Conservation (phyloP, 441 rosid genomes). For the Gossypium schwendimanii region DNA sequence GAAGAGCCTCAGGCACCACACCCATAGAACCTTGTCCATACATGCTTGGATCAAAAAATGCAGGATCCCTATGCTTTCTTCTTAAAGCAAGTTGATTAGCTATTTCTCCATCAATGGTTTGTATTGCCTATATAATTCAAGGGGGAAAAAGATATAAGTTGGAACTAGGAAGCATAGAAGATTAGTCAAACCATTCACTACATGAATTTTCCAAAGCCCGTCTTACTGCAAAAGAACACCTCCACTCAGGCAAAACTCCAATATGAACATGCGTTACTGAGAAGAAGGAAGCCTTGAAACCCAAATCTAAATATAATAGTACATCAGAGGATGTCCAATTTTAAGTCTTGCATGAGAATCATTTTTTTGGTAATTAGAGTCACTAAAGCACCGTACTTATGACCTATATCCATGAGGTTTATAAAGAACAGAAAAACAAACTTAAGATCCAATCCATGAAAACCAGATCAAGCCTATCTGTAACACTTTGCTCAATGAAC, state of each 20-base stretch:
- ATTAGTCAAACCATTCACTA: not conserved
- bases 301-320: not conserved
- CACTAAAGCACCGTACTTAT: not conserved
- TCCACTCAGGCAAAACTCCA: not conserved
- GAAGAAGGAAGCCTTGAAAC: not conserved
- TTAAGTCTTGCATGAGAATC: not conserved
- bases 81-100: slow-evolving; percentile 66
- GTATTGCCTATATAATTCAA: slow-evolving; percentile 54
- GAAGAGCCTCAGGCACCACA: slow-evolving; percentile 81
- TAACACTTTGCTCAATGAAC: not conserved
- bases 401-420: not conserved
- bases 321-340: slow-evolving; percentile 1
- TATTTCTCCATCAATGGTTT: slow-evolving; percentile 90
- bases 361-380: not conserved
- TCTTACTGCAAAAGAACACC: not conserved
- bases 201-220: not conserved
- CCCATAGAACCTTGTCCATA: slow-evolving; percentile 70
- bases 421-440: not conserved
- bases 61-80: slow-evolving; percentile 86
- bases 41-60: slow-evolving; percentile 71
- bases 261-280: not conserved
- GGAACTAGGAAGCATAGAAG: not conserved
- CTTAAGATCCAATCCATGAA: not conserved
- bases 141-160: not conserved
- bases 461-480: not conserved